Base-by-base conservation (phyloP, 345 rosid genomes). In the Salix udensis region DNA sequence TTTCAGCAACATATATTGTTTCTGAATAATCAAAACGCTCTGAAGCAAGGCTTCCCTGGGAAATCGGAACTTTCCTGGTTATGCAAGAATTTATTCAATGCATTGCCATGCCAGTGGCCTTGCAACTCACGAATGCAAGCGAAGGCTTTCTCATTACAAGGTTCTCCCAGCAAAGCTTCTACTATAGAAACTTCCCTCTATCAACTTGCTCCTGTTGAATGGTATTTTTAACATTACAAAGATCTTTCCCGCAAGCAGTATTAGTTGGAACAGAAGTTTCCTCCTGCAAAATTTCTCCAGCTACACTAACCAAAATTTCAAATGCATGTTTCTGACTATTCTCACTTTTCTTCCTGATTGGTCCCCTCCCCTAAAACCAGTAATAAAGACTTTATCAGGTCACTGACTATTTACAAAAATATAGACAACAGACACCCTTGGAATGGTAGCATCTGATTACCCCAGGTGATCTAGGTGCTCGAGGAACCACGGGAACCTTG, bases 301-400 rank as follows among this genome's bases (percentile, higher is more conserved):
- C 83, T 76, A 82, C 76, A 15, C 58, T 67, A n/a, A 83, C 85
- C 75, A 85, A 55, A 52, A 84, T 71, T 67, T 82, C 87, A 55
- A 82, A 77, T 36, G 87, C 78, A 16, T n/a, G 62, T 34, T 50
- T 75, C 15, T 23, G 73, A 67, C 9, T 46, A 46, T 67, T 67
- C 71, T 23, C 74, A 13, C 23, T n/a, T 68, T 31, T 79, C 83
- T 82, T 82, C 74, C 70, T 79, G 37, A 74, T 24, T 7, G 75
- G 73, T 23, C 68, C 68, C 73, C 81, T 79, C 53, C 71, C 75
- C 87, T 82, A 53, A 46, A 71, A 78, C 50, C 68, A 68, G 68
- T 53, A 69, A 40, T 40, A 52, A 69, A 67, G 48, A 72, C 71
- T 28, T 40, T 23, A 74, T 65, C 60, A 50, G n/a, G 28, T 8